A percentile compares a stretch with the other conserved stretches of the same genome.
Evolutionary conservation across 2,329 filamentous ascomycete genomes (phyloP).

Genomic region (Sporothrix dimorphospora): DNA sequence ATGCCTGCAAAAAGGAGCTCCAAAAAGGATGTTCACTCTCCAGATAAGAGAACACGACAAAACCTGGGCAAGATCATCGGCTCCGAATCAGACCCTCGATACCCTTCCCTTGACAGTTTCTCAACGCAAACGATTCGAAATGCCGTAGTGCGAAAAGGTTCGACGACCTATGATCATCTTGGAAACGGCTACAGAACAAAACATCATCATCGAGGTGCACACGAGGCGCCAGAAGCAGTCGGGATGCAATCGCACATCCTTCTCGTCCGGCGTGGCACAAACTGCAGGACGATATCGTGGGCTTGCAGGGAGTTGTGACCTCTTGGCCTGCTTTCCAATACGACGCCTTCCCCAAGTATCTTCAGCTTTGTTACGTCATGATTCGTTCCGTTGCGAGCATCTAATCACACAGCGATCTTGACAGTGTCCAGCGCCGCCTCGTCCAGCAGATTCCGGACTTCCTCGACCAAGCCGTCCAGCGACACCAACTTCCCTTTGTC

Average conservation of each 20-base stretch:
- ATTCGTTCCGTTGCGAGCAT: no score
- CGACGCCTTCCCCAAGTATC: no score
- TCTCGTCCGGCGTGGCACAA: background rate
- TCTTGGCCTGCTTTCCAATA: no score
- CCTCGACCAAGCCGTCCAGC: constrained; percentile 62
- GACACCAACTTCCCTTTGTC: constrained; percentile 83
- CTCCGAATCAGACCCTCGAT: background rate
- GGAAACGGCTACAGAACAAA: no score
- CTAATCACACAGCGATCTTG: background rate
- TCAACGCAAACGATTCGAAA: no score
- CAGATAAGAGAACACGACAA: background rate
- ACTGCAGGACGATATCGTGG: background rate
- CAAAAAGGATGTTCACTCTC: background rate
- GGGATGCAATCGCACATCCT: background rate
- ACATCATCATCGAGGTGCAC: background rate
- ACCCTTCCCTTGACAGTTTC: background rate
- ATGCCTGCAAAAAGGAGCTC: no score
- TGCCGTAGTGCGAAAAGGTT: no score
- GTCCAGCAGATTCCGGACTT: constrained; percentile 54
- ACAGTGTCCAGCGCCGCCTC: background rate
- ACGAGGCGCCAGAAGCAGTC: background rate
- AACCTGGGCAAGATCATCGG: background rate
- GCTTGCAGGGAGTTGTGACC: no score
- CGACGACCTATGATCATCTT: no score
- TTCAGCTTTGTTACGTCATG: background rate